These are phyloP conservation scores for Flaveria ramosissima DNA, from an alignment of 129 eudicot species.

Conservation along the genomic window DNA sequence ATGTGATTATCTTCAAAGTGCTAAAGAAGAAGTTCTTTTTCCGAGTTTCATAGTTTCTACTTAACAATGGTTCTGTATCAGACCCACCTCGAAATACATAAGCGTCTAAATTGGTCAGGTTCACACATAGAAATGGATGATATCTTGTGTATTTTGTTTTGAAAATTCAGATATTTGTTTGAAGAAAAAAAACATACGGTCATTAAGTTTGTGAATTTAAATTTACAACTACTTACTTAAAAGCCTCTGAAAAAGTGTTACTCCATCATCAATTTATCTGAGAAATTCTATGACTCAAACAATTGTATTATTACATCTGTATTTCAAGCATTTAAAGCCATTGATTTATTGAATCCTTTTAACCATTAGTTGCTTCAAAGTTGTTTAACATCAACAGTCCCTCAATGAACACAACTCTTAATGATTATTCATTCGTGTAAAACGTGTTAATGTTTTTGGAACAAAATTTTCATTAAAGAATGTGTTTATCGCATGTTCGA, in stretches of 20 bases:
- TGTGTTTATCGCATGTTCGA: background rate
- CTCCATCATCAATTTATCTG: background rate
- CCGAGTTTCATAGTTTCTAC: no score
- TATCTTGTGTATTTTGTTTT: no score
- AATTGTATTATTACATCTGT: background rate
- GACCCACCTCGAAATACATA: no score
- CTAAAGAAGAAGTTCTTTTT: no score
- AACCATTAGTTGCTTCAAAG: background rate
- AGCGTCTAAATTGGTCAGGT: no score
- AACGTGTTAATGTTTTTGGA: background rate
- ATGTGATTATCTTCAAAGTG: no score
- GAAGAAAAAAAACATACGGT: background rate
- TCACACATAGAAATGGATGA: no score
- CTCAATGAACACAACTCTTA: background rate
- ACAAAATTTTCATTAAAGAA: constrained; percentile 5
- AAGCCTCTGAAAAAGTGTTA: background rate
- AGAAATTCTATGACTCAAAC: background rate
- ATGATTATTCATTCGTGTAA: background rate
- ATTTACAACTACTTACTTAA: constrained; percentile 9
- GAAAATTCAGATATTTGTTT: background rate
- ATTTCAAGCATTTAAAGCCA: background rate
- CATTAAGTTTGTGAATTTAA: constrained; percentile 16
- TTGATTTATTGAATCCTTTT: background rate
- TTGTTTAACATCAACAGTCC: background rate
- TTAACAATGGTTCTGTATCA: no score